Evolutionary conservation across 805 yeast species (phyloP), one percentile per base, ranked within the genome.

Genomic region (Zygoascus biomembranicola): DNA sequence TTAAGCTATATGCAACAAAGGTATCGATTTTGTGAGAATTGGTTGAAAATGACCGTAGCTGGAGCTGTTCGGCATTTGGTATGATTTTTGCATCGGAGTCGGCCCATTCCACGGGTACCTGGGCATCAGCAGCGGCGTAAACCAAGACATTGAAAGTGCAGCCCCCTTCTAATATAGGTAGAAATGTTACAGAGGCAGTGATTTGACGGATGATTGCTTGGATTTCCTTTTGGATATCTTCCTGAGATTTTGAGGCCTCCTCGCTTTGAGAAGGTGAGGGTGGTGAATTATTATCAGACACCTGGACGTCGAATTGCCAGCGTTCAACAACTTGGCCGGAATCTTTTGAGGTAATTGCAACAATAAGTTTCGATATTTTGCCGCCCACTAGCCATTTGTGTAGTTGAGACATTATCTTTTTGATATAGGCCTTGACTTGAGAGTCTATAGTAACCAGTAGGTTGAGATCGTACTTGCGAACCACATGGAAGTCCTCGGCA

Each of bases 141-240:
- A 90, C 96, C 51, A 89, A 70, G 0, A 90, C 92, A 62, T 86
- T 89, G 67, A 90, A 89, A 0, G 96, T 87, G 63, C 84, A 81
- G 11, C 75, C 74, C 13, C 77, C 81, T 10, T 79, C 80, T 31
- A 90, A 69, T 23, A 84, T 77, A 0, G 98, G 98, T 43, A 90
- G 73, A 64, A 90, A 89, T 0, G 96, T 81, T 1, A 87, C 87
- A 43, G 94, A 83, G 0, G 96, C 88, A 0, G 96, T 88, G 50
- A 90, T 86, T 61, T 90, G 97, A 51, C 97, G 78, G 42, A 90
- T 81, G 5, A 90, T 82, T 0, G 89, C 80, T 66, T 87, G 92
- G n/a, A 90, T 87, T 59, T 89, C 94, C 50, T 69, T 73, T 59
- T 85, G 90, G 2, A 84, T 78, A 32, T 77, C 78, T 2, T 75